Conservation (phyloP, 31 red algal species). For the Odonthalia washingtoniensis region DNA sequence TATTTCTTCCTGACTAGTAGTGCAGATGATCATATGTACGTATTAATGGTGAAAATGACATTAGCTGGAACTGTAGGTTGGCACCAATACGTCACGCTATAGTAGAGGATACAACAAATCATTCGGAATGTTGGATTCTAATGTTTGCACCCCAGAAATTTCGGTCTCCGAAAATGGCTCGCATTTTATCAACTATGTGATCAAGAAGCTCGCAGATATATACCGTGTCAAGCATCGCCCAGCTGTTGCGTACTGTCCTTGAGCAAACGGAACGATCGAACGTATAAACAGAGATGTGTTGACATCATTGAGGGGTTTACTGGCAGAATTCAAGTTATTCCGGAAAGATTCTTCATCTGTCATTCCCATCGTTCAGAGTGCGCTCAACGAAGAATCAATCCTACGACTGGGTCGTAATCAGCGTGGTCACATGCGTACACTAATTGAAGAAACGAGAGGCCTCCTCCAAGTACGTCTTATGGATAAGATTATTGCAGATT, state of each 20-base stretch:
- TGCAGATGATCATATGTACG: slow-evolving; percentile 8
- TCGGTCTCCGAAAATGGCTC: slow-evolving; percentile 55
- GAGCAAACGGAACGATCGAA: slow-evolving; percentile 36
- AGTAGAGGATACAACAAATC: slow-evolving; percentile 26
- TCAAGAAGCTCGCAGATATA: background rate
- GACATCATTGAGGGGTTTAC: background rate
- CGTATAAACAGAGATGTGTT: background rate
- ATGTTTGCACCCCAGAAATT: slow-evolving; percentile 17
- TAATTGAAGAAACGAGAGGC: background rate
- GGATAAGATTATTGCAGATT: background rate
- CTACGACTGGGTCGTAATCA: background rate
- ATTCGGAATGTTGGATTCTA: slow-evolving; percentile 37
- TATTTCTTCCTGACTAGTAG: slow-evolving; percentile 40
- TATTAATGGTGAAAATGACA: slow-evolving; percentile 51
- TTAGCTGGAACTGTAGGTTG: slow-evolving; percentile 46
- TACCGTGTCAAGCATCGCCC: background rate
- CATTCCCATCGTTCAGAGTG: background rate
- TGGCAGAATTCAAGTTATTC: slow-evolving; percentile 6
- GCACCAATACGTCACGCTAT: background rate
- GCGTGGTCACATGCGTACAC: background rate
- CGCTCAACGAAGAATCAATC: slow-evolving; percentile 3
- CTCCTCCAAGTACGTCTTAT: background rate
- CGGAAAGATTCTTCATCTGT: background rate
- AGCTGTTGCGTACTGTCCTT: slow-evolving; percentile 37
- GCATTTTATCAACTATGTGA: slow-evolving; percentile 49